A percentile compares a stretch with the other conserved stretches of the same genome.
Evolutionary conservation across 2,329 filamentous ascomycete genomes (phyloP).

Genomic region (Trichoderma arundinaceum): DNA sequence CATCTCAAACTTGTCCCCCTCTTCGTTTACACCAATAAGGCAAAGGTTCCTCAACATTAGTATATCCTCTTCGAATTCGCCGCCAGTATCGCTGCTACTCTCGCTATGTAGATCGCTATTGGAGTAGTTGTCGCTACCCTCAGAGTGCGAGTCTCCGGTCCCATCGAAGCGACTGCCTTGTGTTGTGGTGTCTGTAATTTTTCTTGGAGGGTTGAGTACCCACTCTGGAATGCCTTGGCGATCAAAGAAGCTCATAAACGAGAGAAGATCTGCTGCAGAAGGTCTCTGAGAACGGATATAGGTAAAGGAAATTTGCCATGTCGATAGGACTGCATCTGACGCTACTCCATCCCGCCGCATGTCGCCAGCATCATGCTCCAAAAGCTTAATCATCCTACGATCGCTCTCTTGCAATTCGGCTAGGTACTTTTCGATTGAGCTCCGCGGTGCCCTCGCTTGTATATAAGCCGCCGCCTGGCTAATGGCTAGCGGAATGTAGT

Average conservation of each 20-base stretch:
- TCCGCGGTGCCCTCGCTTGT: background rate
- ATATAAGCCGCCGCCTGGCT: slow-evolving; percentile 11
- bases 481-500: background rate
- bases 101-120: too few species aligned
- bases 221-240: slow-evolving; percentile 47
- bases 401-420: slow-evolving; percentile 23
- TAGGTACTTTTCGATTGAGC: background rate
- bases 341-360: background rate
- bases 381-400: slow-evolving; percentile 2
- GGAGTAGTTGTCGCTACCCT: background rate
- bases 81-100: background rate
- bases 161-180: background rate
- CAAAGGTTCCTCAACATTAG: background rate
- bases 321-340: slow-evolving; percentile 6
- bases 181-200: too few species aligned
- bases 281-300: slow-evolving; percentile 42
- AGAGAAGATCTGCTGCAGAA: slow-evolving; percentile 50
- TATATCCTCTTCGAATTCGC: background rate
- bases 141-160: background rate
- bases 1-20: slow-evolving; percentile 26
- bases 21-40: background rate
- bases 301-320: slow-evolving; percentile 35
- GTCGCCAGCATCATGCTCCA: slow-evolving; percentile 1
- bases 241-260: slow-evolving; percentile 55
- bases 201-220: background rate